These are phyloP conservation scores for Casuarina glauca DNA, from an alignment of 306 rosid genomes.

Conservation along the genomic window DNA sequence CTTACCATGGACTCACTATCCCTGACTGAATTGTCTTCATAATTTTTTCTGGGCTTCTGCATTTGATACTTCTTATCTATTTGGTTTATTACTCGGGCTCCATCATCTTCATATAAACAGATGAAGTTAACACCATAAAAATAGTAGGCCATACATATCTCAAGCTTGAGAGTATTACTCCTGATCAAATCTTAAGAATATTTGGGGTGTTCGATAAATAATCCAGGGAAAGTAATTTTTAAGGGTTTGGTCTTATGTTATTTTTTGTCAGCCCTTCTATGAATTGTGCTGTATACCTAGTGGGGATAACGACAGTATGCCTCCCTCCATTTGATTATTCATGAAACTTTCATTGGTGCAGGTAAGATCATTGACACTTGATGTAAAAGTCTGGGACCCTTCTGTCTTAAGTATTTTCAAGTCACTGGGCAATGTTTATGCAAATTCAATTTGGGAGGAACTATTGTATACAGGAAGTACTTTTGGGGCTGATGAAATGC, in stretches of 20 bases:
- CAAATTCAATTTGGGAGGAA: slow-evolving; percentile 84
- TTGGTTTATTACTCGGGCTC: neutral
- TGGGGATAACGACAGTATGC: neutral
- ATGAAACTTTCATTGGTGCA: slow-evolving; percentile 40
- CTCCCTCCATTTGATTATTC: slow-evolving; percentile 17
- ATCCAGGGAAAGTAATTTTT: neutral
- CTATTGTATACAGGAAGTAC: slow-evolving; percentile 43
- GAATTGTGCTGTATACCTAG: neutral
- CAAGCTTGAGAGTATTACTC: neutral
- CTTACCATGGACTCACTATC: neutral
- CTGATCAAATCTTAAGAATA: neutral
- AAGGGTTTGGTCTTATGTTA: neutral
- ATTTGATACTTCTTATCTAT: neutral
- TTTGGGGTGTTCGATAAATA: neutral
- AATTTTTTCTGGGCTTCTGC: neutral
- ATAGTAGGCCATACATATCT: neutral
- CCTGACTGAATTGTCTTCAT: neutral
- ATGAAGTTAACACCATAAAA: neutral
- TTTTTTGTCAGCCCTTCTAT: neutral
- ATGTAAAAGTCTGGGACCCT: slow-evolving; percentile 83
- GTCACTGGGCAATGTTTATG: slow-evolving; percentile 63
- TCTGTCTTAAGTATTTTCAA: slow-evolving; percentile 59
- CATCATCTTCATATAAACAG: neutral
- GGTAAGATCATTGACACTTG: slow-evolving; percentile 83
- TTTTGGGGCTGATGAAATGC: slow-evolving; percentile 36